Conservation (phyloP, 2,329 filamentous ascomycete genomes). For the Rutstroemia sydowiana region DNA sequence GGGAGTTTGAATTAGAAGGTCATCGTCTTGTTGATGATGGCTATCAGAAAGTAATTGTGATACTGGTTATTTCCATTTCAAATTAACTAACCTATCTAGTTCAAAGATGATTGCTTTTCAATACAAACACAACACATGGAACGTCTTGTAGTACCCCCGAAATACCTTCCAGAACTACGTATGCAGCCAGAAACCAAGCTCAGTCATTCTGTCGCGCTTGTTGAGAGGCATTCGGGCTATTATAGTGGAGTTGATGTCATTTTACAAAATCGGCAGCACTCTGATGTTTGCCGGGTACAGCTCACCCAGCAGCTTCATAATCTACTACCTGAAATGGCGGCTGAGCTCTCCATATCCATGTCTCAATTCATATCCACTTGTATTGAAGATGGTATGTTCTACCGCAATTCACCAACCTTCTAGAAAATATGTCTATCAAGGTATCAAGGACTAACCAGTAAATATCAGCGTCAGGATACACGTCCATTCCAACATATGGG, state of each 20-base stretch:
- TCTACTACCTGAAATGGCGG: not conserved
- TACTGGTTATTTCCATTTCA: not conserved
- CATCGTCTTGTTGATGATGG: not conserved
- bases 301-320: slow-evolving; percentile 1
- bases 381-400: not conserved
- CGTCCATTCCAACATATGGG: not conserved
- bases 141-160: not conserved
- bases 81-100: not conserved
- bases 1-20: not conserved
- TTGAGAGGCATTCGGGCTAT: not conserved
- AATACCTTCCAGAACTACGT: not conserved
- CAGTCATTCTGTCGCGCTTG: not conserved
- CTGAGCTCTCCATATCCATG: not conserved
- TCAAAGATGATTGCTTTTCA: not conserved
- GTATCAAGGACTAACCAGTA: too few species aligned
- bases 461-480: too few species aligned
- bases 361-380: not conserved
- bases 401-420: not conserved
- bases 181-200: slow-evolving; percentile 2
- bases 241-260: slow-evolving; percentile 3
- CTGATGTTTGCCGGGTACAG: slow-evolving; percentile 2
- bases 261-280: not conserved
- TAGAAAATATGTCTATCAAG: not conserved
- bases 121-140: slow-evolving; percentile 1
- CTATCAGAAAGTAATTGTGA: not conserved